These are phyloP conservation scores for Phialophora verrucosa DNA, from an alignment of 2,329 filamentous ascomycete genomes.

Conservation along the genomic window DNA sequence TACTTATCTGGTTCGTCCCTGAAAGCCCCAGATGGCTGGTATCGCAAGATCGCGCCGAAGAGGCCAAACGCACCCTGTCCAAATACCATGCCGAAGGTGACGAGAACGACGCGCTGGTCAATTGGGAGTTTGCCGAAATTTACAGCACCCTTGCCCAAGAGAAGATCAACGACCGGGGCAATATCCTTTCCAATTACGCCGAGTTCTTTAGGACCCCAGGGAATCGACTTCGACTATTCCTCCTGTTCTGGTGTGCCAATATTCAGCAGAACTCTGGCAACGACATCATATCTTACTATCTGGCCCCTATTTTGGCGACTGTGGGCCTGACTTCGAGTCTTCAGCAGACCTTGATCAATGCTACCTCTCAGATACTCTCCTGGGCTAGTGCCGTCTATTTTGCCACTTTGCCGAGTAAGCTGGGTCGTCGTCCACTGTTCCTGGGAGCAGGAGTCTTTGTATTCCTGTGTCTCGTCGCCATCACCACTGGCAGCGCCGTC, in stretches of 20 bases:
- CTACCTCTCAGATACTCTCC: neutral
- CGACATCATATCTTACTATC: neutral
- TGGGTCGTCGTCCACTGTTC: neutral
- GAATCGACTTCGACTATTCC: neutral
- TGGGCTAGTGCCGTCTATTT: neutral
- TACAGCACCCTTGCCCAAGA: neutral
- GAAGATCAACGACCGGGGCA: neutral
- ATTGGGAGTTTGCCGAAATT: neutral
- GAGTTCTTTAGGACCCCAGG: neutral
- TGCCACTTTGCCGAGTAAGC: neutral
- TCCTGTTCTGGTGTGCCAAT: neutral
- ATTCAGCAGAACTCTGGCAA: neutral
- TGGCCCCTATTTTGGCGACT: neutral
- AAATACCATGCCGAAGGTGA: neutral
- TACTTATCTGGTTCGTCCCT: neutral
- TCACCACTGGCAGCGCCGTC: neutral
- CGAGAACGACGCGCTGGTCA: neutral
- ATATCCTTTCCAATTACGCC: too few relatives aligned
- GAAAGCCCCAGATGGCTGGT: neutral
- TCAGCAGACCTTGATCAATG: neutral
- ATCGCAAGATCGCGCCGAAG: neutral
- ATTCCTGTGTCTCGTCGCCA: neutral
- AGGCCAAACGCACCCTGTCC: neutral
- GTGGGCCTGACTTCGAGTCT: neutral
- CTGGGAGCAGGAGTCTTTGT: neutral